Evolutionary conservation across 2,329 filamentous ascomycete genomes (phyloP).

Genomic region (Tolypocladium tropicale): DNA sequence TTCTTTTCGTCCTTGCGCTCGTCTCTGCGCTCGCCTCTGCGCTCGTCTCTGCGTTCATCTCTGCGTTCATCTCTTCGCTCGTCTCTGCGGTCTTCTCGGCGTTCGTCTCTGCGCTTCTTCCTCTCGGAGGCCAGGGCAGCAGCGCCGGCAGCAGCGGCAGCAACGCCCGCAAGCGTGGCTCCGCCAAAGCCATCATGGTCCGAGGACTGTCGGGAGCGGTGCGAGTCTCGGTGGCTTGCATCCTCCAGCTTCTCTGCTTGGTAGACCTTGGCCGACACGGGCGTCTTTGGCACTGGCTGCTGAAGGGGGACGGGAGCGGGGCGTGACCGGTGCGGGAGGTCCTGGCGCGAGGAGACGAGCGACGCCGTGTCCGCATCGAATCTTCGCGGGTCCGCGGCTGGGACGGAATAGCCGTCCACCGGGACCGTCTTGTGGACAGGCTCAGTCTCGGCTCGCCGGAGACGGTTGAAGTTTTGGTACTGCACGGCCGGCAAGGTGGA

Average conservation of each 20-base stretch:
- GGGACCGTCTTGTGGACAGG: conserved; percentile 24
- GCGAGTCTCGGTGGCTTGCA: conserved; percentile 23
- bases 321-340: conserved; percentile 30
- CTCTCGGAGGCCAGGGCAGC: conserved; percentile 16
- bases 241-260: conserved; percentile 33
- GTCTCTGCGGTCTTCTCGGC: too few species aligned
- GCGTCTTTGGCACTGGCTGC: conserved; percentile 71
- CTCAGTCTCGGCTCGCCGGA: conserved; percentile 12
- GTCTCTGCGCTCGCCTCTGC: conserved; percentile 11
- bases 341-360: conserved; percentile 29
- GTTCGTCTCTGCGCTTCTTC: conserved; percentile 8
- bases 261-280: conserved; percentile 61
- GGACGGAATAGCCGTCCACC: conserved; percentile 56
- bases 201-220: conserved; percentile 18
- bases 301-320: conserved; percentile 62
- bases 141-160: conserved; percentile 38
- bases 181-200: conserved; percentile 30
- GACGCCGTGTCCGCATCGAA: conserved; percentile 49
- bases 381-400: conserved; percentile 52
- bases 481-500: conserved; percentile 16
- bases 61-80: conserved; percentile 11
- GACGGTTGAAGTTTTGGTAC: conserved; percentile 8
- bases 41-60: conserved; percentile 12
- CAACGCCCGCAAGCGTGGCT: conserved; percentile 35
- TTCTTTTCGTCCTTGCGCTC: conserved; percentile 7